phyloP scores from a whole-genome alignment of 176 grass and related monocot species.

The Thalia dealbata region DNA sequence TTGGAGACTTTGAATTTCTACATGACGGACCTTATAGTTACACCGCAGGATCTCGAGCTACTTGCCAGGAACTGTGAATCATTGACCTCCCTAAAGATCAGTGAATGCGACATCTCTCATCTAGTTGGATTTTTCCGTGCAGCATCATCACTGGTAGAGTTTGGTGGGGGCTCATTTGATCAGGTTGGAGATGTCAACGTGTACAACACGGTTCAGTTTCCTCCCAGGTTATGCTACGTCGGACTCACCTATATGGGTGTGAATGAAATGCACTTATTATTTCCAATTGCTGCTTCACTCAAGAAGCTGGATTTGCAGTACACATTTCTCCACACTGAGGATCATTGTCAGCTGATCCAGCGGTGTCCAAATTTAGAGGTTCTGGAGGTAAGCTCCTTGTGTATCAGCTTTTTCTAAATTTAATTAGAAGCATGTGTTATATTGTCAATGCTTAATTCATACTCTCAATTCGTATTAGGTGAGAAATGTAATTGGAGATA shows the following conservation, averaged over 20 bases:
- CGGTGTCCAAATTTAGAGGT: constrained; percentile 66
- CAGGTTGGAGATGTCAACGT: constrained; percentile 35
- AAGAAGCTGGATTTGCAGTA: constrained; percentile 86
- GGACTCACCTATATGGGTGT: constrained; percentile 70
- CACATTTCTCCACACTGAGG: constrained; percentile 74
- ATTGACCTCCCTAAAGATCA: constrained; percentile 65
- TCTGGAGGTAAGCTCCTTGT: constrained; percentile 46
- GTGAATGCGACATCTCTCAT: constrained; percentile 60
- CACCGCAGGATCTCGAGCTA: constrained; percentile 46
- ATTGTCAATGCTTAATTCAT: background rate
- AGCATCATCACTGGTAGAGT: constrained; percentile 48
- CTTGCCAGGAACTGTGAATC: constrained; percentile 56
- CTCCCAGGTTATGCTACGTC: constrained; percentile 46
- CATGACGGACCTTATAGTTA: constrained; percentile 43
- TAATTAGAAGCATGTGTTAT: background rate
- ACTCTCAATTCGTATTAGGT: constrained; percentile 32
- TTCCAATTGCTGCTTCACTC: constrained; percentile 49
- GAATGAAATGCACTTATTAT: constrained; percentile 49
- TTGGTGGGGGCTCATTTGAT: constrained; percentile 58
- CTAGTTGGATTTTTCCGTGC: constrained; percentile 41
- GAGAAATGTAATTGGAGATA: constrained; percentile 83
- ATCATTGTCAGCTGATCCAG: constrained; percentile 69
- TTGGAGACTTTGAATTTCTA: constrained; percentile 61
- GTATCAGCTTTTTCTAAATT: background rate
- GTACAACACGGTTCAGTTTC: constrained; percentile 35